Evolutionary conservation across 805 yeast genomes (phyloP), one percentile per base, ranked within the genome.

Genomic region (Saturnispora quitensis): DNA sequence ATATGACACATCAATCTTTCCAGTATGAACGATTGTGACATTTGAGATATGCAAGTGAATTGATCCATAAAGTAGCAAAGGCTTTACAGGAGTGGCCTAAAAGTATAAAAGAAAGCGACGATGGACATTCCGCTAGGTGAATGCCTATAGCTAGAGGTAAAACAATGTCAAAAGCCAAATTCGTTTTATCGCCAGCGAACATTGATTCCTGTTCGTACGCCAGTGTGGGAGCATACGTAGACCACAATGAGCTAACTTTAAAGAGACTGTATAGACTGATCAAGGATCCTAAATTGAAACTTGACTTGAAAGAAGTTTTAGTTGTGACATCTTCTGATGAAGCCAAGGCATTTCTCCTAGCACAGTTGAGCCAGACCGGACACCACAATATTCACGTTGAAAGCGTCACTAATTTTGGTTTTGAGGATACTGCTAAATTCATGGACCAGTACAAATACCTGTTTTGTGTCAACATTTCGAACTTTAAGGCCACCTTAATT

Each of bases 151-250:
- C n/a, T 24, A 24, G 17, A 5, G 5, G 45, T 12, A 20, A 17
- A 27, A 17, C 44, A 18, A 28, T 9, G 25, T 28, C 17, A 27
- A 13, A 8, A 5, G 28, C 24, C 3, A 27, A 40, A 33, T 47
- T 47, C 20, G 25, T 25, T 15, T 20, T 22, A 18, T 48, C 46
- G n/a, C 40, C 42, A 6, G 50, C 50, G 5, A 33, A 18, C n/a
- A 40, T 22, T n/a, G 46, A 48, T 34, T 31, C 50, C 3, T 48
- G 50, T 17, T 12, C 24, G 6, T 34, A 36, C 27, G 50, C 50
- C 13, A 36, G 18, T 15, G 45, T 48, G 8, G 40, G 22, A 22
- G 28, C 45, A 20, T 1, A 4, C 10, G 18, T 6, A 9, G 50
- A 40, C n/a, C 50, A 48, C 10, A 33, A 12, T 12, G 18, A 13